Base-by-base conservation (phyloP, 2,329 filamentous ascomycete species). In the Macrophomina tecta region DNA sequence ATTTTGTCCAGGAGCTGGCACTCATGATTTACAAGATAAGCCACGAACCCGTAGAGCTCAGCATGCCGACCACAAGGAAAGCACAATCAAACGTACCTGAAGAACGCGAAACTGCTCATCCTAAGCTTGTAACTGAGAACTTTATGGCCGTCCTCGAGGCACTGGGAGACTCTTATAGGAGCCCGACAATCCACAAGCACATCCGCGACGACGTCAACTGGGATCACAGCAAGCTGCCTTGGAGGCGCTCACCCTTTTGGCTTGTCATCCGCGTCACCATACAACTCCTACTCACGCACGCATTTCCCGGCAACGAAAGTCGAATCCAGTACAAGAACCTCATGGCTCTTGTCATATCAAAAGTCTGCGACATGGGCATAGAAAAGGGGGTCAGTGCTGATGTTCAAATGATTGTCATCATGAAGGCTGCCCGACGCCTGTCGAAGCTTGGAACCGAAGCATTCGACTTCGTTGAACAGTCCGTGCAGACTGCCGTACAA, bases 131-230 rank as follows among this genome's bases (percentile, higher is more conserved):
- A 0, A 87, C 84, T 0, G 82, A 87, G 46, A 78, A 86, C 7
- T 72, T 88, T 36, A 58, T 61, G 23, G 6, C 56, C 28, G 34
- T 61, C 23, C 56, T 61, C 14, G 14, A 34, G 5, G 28, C 23
- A 9, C 48, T 9, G 40, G 56, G 56, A 18, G 14, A 7, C 12
- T 5, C 53, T 36, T n/a, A n/a, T 4, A 16, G 72, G 0, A 69
- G 70, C 0, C 6, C 63, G 0, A 74, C 75, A 0, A 75, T 87
- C 12, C 73, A 69, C 56, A 87, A 87, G 65, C 77, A 81, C 32
- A 82, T 81, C 1, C 79, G 83, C 1, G 84, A 87, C 46, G 84
- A 87, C 30, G 80, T 86, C 2, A 67, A 83, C n/a, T 85, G 79
- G 77, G 67, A 70, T 2, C 55, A 73, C 64, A 66, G 65, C 7